Evolutionary conservation across 1,284 basidiomycete species (phyloP).

Genomic region (Omphalotus olearius): DNA sequence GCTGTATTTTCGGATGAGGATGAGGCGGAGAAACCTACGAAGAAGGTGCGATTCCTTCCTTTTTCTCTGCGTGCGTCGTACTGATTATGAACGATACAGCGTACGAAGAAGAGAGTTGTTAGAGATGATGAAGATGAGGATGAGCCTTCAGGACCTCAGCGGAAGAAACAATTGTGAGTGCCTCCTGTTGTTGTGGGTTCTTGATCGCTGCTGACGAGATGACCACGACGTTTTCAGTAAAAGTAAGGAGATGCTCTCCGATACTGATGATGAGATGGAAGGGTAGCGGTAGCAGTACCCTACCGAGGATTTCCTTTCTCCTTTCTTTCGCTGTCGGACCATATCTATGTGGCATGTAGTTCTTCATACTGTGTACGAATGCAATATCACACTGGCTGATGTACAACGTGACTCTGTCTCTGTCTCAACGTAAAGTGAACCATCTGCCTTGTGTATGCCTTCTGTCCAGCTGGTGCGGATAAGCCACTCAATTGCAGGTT

Average conservation of each 20-base stretch:
- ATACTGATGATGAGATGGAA: conserved; percentile 66
- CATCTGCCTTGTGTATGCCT: too few species aligned
- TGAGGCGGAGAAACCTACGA: conserved; percentile 55
- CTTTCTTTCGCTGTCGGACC: too few species aligned
- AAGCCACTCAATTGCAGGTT: too few species aligned
- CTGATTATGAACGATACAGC: conserved; percentile 31
- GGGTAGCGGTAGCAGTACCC: background rate
- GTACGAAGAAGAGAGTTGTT: conserved; percentile 67
- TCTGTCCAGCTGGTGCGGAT: too few species aligned
- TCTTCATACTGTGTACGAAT: too few species aligned
- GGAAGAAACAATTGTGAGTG: conserved; percentile 74
- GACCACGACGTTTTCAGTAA: conserved; percentile 41
- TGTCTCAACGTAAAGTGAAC: too few species aligned
- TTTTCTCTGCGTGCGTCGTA: background rate
- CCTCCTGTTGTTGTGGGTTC: conserved; percentile 1
- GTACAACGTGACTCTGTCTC: too few species aligned
- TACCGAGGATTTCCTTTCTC: background rate
- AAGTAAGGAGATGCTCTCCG: conserved; percentile 74
- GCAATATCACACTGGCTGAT: too few species aligned
- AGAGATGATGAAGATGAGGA: conserved; percentile 76
- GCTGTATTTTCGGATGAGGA: conserved; percentile 69
- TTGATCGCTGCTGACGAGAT: background rate
- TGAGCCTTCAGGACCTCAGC: conserved; percentile 31
- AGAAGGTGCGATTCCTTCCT: conserved; percentile 47
- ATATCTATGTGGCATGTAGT: too few species aligned